Base-by-base conservation (phyloP, 441 rosid species). In the Geranium incanum region DNA sequence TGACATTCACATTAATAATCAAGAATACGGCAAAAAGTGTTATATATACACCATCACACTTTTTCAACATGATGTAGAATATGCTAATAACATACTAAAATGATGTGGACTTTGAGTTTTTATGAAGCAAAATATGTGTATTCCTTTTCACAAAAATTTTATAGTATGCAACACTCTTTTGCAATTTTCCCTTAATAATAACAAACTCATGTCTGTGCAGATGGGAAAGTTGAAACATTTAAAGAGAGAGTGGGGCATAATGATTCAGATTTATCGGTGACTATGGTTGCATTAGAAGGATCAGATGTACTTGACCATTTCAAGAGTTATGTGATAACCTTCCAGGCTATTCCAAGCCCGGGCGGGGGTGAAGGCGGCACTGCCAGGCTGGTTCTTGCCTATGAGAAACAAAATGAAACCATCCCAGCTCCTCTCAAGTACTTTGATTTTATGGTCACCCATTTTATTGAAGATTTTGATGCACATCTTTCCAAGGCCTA, bases 391-490 rank as follows among this genome's bases (percentile, higher is more conserved):
- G 12, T 9, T 7, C 52, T 43, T 11, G 52, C 6, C 11, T 59
- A 59, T 59, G 64, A 59, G 33, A 59, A 59, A 18, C 19, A 16
- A 8, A 59, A 59, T 6, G 64, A 59, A 19, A 19, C 12, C 7
- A 33, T 18, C 19, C 33, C 28, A 0, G 28, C 64, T 59, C 64
- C 33, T 0, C 0, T 59, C 19, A 11, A 59, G 2, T 59, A 59
- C 64, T 59, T 59, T 3, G 64, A 59, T 3, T 59, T 59, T 2
- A 28, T 59, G 9, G 19, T 59, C 12, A 18, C 18, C 9, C 64
- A 18, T 33, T 59, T 59, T 33, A 59, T 59, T 59, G 64, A 59
- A 16, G 64, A 59, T 59, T 59, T 59, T 59, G 64, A 59, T 59
- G 12, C 28, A 16, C 64, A 59, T 4, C 64, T 59, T 59, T 7